Conservation (phyloP, 345 rosid species). For the Eucalyptus regnans region DNA sequence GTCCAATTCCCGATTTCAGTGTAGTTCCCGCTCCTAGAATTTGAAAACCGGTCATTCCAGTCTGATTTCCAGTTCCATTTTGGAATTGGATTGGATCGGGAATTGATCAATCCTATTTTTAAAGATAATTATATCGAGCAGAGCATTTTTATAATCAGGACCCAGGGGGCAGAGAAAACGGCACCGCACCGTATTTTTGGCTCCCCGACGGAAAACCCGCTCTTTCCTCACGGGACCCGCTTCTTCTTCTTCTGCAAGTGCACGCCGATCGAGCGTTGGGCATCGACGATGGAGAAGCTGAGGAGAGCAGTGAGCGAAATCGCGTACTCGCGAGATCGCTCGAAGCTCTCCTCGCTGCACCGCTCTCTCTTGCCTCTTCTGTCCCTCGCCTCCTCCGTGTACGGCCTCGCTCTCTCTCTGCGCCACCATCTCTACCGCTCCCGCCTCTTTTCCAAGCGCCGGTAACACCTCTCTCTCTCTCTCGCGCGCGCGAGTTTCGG, state of each 20-base stretch:
- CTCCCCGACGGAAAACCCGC: background rate
- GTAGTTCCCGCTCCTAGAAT: rapidly evolving
- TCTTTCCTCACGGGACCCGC: background rate
- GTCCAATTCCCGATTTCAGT: rapidly evolving
- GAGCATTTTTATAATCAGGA: background rate
- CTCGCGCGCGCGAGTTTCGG: background rate
- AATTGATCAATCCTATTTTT: too few relatives aligned
- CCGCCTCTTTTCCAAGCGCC: constrained; percentile 30
- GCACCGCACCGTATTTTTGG: background rate
- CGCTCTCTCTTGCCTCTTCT: constrained; percentile 46
- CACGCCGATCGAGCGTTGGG: background rate
- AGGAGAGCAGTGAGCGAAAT: constrained; percentile 40
- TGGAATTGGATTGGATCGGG: too few relatives aligned
- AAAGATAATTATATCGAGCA: background rate
- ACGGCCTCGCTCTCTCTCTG: constrained; percentile 33
- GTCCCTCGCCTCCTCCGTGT: constrained; percentile 42
- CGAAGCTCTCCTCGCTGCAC: constrained; percentile 25
- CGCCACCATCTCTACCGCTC: constrained; percentile 42
- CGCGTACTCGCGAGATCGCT: constrained; percentile 41
- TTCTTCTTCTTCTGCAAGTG: background rate
- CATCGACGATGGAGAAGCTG: constrained; percentile 35
- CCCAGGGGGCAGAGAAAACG: background rate
- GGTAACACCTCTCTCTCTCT: constrained; percentile 11
- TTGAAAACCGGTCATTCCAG: rapidly evolving
- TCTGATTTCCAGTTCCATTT: rapidly evolving